Evolutionary conservation across 352 stramenopile genomes (phyloP).

Genomic region (Phytophthora megakarya): DNA sequence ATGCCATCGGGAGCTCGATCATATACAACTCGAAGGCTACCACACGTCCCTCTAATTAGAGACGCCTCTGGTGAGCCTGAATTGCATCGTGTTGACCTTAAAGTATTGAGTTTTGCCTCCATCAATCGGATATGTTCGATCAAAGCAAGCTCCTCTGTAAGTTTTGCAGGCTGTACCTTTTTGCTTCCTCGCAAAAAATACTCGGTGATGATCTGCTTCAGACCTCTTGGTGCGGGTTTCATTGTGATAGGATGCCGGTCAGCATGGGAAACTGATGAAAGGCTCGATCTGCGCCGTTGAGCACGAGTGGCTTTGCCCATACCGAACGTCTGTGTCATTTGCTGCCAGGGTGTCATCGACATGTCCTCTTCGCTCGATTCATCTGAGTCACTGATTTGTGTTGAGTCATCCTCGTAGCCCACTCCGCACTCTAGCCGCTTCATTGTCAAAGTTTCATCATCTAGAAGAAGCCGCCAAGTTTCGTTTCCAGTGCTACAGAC

Average conservation of each 20-base stretch:
- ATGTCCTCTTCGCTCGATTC: constrained; percentile 80
- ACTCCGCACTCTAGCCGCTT: constrained; percentile 80
- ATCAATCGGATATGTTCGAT: constrained; percentile 44
- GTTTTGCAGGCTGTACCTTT: constrained; percentile 61
- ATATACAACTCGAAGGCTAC: constrained; percentile 56
- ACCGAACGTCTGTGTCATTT: constrained; percentile 85
- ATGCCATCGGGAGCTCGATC: constrained; percentile 43
- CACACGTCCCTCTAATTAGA: neutral
- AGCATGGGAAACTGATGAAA: constrained; percentile 68
- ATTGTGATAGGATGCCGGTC: constrained; percentile 62
- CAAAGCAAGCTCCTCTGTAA: constrained; percentile 30
- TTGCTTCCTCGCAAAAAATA: constrained; percentile 71
- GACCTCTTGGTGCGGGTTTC: constrained; percentile 50
- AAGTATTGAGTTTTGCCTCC: constrained; percentile 35
- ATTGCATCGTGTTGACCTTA: constrained; percentile 30
- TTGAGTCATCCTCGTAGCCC: constrained; percentile 79
- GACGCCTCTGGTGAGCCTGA: constrained; percentile 4
- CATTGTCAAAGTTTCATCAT: constrained; percentile 52
- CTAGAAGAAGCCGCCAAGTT: constrained; percentile 39
- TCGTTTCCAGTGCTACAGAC: neutral
- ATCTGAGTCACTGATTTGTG: constrained; percentile 82
- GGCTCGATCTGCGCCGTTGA: constrained; percentile 54
- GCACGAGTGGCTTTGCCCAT: constrained; percentile 53
- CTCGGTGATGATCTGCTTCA: constrained; percentile 68
- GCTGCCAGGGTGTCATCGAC: constrained; percentile 82